These are phyloP conservation scores for Umbelopsis vinacea DNA, from an alignment of 192 early-diverging fungal genomes.

Conservation along the genomic window DNA sequence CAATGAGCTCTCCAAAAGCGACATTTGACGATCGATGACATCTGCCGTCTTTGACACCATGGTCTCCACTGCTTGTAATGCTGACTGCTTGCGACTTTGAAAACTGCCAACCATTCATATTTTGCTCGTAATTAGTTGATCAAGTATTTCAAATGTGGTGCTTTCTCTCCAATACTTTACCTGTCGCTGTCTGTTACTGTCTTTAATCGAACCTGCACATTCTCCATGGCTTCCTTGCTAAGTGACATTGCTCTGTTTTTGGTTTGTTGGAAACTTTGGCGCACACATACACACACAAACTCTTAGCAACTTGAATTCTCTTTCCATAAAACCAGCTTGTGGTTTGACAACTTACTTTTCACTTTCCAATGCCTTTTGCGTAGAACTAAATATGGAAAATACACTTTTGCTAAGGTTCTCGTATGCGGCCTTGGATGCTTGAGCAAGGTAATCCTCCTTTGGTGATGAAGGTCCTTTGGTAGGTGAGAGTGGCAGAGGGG, in stretches of 20 bases:
- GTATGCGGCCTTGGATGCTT: constrained; percentile 19
- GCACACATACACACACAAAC: neutral
- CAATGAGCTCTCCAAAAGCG: neutral
- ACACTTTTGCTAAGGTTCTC: constrained; percentile 26
- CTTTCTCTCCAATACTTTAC: neutral
- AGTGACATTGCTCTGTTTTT: constrained; percentile 17
- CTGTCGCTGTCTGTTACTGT: constrained; percentile 13
- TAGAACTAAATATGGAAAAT: neutral
- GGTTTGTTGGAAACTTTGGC: constrained; percentile 11
- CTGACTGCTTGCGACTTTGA: constrained; percentile 9
- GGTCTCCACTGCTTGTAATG: constrained; percentile 4
- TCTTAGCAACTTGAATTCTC: neutral
- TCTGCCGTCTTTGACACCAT: constrained; percentile 17
- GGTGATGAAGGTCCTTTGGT: neutral
- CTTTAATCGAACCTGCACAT: constrained; percentile 2
- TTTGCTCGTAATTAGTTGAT: neutral
- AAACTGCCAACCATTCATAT: neutral
- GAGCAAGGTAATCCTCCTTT: constrained; percentile 21
- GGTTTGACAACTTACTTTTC: constrained; percentile 4
- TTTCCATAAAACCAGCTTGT: too few relatives aligned
- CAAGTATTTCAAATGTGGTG: too few relatives aligned
- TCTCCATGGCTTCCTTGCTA: constrained; percentile 14
- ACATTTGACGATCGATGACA: constrained; percentile 8
- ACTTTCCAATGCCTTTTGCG: constrained; percentile 23
- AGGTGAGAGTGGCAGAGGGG: neutral